Evolutionary conservation across 352 stramenopile species (phyloP).

Genomic region (Phytophthora pini): DNA sequence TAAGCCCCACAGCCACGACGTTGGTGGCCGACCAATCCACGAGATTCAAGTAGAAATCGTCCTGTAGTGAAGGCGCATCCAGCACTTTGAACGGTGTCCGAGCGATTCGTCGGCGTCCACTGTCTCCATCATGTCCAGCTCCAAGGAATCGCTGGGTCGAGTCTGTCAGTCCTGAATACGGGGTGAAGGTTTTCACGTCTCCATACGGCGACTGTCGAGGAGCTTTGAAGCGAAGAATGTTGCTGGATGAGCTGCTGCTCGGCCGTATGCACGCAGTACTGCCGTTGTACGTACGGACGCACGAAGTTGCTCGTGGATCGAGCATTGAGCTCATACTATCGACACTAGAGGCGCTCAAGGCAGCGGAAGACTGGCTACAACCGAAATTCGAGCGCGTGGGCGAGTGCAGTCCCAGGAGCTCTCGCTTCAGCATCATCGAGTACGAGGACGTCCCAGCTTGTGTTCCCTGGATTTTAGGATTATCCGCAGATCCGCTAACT

Average conservation of each 20-base stretch:
- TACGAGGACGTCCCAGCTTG: constrained; percentile 43
- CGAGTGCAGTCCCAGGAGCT: constrained; percentile 73
- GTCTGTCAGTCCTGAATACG: constrained; percentile 52
- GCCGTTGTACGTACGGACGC: constrained; percentile 37
- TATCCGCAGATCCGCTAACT: constrained; percentile 11
- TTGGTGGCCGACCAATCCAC: constrained; percentile 97
- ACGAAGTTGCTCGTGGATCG: constrained; percentile 28
- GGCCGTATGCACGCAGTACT: constrained; percentile 41
- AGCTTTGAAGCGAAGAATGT: constrained; percentile 80
- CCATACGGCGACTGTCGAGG: constrained; percentile 63
- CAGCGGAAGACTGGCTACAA: constrained; percentile 18
- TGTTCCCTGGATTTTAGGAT: constrained; percentile 26
- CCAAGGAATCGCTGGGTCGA: constrained; percentile 41
- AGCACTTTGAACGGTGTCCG: constrained; percentile 98
- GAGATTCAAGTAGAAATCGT: constrained; percentile 99
- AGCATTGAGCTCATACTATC: constrained; percentile 38
- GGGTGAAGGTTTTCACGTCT: constrained; percentile 62
- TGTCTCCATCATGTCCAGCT: constrained; percentile 24
- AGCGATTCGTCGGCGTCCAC: constrained; percentile 79
- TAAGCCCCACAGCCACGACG: constrained; percentile 95
- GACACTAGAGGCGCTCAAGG: constrained; percentile 24
- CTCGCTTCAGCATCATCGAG: constrained; percentile 82
- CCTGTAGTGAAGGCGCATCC: constrained; percentile 95
- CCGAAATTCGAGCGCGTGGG: constrained; percentile 41
- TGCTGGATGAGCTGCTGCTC: constrained; percentile 50